A percentile compares a stretch with the other conserved stretches of the same genome.
These are phyloP conservation scores for Penicillium hesseltinei DNA, from an alignment of 2,329 filamentous ascomycete genomes.

Conservation along the genomic window DNA sequence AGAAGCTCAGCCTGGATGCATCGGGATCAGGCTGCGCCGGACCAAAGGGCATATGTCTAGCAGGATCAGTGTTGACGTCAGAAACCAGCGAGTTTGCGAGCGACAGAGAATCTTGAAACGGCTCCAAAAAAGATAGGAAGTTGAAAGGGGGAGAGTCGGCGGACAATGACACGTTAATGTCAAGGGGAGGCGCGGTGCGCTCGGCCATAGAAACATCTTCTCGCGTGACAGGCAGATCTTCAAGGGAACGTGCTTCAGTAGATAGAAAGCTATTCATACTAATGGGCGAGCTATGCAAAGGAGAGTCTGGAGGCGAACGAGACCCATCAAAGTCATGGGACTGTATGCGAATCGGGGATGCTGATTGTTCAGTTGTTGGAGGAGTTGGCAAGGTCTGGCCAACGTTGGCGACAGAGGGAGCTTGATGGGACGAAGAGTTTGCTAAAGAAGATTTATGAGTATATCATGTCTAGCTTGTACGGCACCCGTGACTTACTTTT, in stretches of 20 bases:
- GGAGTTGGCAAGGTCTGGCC: slow-evolving; percentile 14
- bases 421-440: slow-evolving; percentile 1
- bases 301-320: slow-evolving; percentile 15
- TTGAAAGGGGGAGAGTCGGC: slow-evolving; percentile 16
- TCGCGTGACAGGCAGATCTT: slow-evolving; percentile 6
- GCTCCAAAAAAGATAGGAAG: slow-evolving; percentile 21
- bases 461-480: neutral
- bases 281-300: slow-evolving; percentile 16
- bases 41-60: neutral
- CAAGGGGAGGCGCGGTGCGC: neutral
- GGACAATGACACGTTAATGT: slow-evolving; percentile 16
- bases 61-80: neutral
- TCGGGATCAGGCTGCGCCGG: slow-evolving; percentile 10
- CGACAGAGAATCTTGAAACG: slow-evolving; percentile 13
- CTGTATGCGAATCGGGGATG: slow-evolving; percentile 11
- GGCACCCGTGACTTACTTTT: slow-evolving; percentile 40
- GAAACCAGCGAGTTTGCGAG: slow-evolving; percentile 16
- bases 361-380: slow-evolving; percentile 16
- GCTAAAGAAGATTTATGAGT: neutral
- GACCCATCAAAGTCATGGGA: neutral
- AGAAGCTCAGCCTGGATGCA: slow-evolving; percentile 29
- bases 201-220: slow-evolving; percentile 9
- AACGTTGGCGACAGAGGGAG: neutral
- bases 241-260: slow-evolving; percentile 11
- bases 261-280: slow-evolving; percentile 20